phyloP scores from a whole-genome alignment of 2,329 filamentous ascomycete species.

The Chrysosporium keratinophilum region DNA sequence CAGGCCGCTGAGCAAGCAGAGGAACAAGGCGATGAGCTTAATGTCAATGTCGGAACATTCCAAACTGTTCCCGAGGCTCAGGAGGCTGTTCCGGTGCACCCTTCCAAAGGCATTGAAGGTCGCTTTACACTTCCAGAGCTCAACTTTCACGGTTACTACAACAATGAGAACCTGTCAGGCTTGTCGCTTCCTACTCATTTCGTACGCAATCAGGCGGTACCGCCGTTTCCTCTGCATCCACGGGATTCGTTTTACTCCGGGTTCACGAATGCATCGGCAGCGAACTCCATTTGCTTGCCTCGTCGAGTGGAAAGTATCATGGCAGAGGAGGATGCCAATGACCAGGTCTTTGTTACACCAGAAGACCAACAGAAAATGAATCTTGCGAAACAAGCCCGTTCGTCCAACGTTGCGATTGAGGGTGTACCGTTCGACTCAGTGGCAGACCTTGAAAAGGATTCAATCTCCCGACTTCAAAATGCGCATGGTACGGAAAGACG shows the following conservation, averaged over 20 bases:
- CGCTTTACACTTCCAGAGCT: constrained; percentile 64
- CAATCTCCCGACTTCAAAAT: constrained; percentile 3
- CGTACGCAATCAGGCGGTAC: constrained; percentile 37
- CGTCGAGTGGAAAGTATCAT: constrained; percentile 65
- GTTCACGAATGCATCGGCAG: constrained; percentile 47
- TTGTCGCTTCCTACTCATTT: constrained; percentile 45
- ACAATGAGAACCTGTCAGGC: constrained; percentile 58
- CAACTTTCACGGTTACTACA: constrained; percentile 58
- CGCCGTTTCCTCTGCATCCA: constrained; percentile 42
- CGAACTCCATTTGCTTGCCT: constrained; percentile 55
- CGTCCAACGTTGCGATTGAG: background rate
- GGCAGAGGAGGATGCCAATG: constrained; percentile 51
- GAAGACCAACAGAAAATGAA: constrained; percentile 67
- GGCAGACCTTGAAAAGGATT: constrained; percentile 6
- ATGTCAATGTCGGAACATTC: constrained; percentile 81
- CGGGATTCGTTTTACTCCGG: constrained; percentile 59
- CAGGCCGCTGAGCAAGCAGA: constrained; percentile 77
- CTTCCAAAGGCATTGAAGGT: constrained; percentile 64
- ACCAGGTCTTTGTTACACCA: constrained; percentile 51
- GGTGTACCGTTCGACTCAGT: constrained; percentile 4
- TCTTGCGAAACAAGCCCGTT: constrained; percentile 46
- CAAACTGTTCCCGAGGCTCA: constrained; percentile 35
- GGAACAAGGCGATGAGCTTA: constrained; percentile 72
- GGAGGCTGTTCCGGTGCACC: constrained; percentile 54
- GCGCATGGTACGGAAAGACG: constrained; percentile 3